Percentiles rank a stretch among this genome's conserved stretches.
These are phyloP conservation scores for Fraxinus latifolia DNA, from an alignment of 305 asterid genomes.

Conservation along the genomic window DNA sequence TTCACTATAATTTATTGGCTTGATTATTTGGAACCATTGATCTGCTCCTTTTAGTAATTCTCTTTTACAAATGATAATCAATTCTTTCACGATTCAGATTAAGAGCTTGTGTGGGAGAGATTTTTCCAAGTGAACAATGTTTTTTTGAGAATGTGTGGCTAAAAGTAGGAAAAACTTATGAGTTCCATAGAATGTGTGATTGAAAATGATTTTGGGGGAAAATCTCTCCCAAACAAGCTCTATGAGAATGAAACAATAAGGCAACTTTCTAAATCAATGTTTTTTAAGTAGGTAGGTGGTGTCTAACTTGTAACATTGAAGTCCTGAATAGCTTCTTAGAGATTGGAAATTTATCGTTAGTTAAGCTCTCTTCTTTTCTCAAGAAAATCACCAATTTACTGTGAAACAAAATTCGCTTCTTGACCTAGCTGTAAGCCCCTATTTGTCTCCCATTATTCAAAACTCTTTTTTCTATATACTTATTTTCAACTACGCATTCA, in stretches of 20 bases:
- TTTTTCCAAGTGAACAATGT: neutral
- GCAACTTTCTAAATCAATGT: neutral
- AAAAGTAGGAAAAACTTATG: neutral
- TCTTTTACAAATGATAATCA: neutral
- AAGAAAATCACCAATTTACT: neutral
- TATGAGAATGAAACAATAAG: neutral
- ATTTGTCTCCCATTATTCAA: neutral
- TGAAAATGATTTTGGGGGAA: neutral
- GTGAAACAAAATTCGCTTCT: neutral
- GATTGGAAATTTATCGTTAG: neutral
- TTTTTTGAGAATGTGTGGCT: neutral
- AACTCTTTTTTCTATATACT: neutral
- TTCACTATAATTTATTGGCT: neutral
- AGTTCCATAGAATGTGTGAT: neutral
- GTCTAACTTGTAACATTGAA: neutral
- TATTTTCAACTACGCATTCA: neutral
- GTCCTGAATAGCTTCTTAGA: conserved; percentile 10
- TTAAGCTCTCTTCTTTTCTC: neutral
- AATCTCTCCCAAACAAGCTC: neutral
- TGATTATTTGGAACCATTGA: neutral
- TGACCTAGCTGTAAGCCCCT: neutral
- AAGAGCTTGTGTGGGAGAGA: neutral
- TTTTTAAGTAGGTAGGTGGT: conserved; percentile 3
- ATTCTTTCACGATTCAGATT: neutral
- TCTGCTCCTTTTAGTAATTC: neutral